phyloP scores from a whole-genome alignment of 2,329 filamentous ascomycete species.

The Alternaria sp. region DNA sequence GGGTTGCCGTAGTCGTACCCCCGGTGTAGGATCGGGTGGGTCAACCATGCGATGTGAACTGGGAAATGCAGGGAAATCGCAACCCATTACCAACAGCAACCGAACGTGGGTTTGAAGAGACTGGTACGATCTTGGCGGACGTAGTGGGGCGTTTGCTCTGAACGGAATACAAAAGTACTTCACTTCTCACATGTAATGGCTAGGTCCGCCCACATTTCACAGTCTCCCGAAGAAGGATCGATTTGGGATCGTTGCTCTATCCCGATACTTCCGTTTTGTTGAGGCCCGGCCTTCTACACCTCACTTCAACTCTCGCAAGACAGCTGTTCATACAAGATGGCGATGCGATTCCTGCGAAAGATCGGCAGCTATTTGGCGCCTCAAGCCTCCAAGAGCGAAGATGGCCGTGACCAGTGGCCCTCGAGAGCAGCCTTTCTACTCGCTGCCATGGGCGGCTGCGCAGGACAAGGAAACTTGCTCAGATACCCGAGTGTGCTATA shows the following conservation, averaged over 20 bases:
- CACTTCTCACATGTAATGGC: background rate
- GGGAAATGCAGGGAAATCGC: constrained; percentile 1
- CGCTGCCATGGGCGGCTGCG: constrained; percentile 65
- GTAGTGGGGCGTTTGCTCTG: constrained; percentile 11
- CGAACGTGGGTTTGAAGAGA: background rate
- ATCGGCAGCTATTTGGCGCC: constrained; percentile 43
- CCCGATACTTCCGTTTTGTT: background rate
- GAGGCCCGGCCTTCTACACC: background rate
- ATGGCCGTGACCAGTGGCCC: constrained; percentile 62
- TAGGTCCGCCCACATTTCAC: background rate
- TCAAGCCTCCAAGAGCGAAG: constrained; percentile 43
- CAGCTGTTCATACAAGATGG: constrained; percentile 8
- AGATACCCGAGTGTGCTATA: constrained; percentile 65
- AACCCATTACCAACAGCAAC: constrained; percentile 3
- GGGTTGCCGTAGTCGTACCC: background rate
- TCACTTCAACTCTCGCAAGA: background rate
- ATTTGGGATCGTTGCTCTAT: background rate
- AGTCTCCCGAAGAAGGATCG: background rate
- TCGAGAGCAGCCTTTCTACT: constrained; percentile 63
- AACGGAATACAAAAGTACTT: constrained; percentile 24
- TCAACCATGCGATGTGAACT: constrained; percentile 1
- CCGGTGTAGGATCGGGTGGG: background rate
- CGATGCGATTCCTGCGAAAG: constrained; percentile 27
- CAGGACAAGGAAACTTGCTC: constrained; percentile 64
- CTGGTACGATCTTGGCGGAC: constrained; percentile 22